These are phyloP conservation scores for Alternaria sp. DNA, from an alignment of 2,329 filamentous ascomycete genomes.

Conservation along the genomic window DNA sequence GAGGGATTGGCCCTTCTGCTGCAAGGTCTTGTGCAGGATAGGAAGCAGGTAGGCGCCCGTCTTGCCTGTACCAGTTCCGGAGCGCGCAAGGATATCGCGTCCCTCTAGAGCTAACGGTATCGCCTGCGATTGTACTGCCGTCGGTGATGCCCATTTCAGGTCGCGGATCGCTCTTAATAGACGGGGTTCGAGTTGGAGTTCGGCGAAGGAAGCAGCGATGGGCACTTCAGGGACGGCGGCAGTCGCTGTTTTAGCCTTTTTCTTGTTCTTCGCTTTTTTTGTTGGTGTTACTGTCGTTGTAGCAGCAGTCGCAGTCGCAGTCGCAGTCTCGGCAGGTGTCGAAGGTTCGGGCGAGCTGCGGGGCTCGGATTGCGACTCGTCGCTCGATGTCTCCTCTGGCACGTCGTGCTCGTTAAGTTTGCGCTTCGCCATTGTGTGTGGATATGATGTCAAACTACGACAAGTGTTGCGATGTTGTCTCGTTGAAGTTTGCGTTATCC, in stretches of 20 bases:
- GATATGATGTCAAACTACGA: neutral
- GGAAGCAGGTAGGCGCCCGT: slow-evolving; percentile 95
- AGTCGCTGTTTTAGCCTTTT: slow-evolving; percentile 5
- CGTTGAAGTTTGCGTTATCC: slow-evolving; percentile 14
- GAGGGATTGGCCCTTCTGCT: slow-evolving; percentile 79
- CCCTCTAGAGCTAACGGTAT: slow-evolving; percentile 89
- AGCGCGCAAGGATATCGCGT: slow-evolving; percentile 88
- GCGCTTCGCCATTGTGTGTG: slow-evolving; percentile 50
- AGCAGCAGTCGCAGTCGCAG: neutral
- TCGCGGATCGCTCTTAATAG: slow-evolving; percentile 85
- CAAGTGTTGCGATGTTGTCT: neutral
- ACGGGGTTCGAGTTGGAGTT: slow-evolving; percentile 82
- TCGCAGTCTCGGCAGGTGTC: neutral
- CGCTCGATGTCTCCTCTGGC: slow-evolving; percentile 47
- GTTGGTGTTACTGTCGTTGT: neutral
- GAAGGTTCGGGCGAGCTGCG: slow-evolving; percentile 15
- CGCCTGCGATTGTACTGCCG: slow-evolving; percentile 84
- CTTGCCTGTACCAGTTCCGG: slow-evolving; percentile 95
- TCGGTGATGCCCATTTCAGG: slow-evolving; percentile 85
- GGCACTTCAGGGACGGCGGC: neutral
- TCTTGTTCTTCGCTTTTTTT: slow-evolving; percentile 2
- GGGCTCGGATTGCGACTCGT: slow-evolving; percentile 32
- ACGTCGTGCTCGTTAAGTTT: slow-evolving; percentile 60
- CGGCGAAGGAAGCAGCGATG: slow-evolving; percentile 67
- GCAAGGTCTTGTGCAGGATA: slow-evolving; percentile 83